Evolutionary conservation across 179 eudicot genomes (phyloP).

Genomic region (Camellia oleifera): DNA sequence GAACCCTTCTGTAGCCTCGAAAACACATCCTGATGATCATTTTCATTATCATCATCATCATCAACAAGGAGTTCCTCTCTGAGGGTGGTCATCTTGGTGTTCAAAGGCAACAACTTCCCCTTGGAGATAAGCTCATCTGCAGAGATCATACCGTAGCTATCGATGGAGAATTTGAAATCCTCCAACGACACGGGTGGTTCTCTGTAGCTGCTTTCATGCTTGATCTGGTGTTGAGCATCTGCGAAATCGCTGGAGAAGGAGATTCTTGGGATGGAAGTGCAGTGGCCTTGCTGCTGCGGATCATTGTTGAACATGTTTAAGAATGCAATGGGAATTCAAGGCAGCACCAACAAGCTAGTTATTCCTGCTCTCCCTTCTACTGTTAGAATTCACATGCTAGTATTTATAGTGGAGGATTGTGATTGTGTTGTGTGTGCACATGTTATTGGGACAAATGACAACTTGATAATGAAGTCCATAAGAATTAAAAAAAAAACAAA

Average conservation of each 20-base stretch:
- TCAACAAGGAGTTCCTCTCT: conserved; percentile 42
- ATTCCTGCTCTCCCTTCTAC: not conserved
- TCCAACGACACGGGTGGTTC: conserved; percentile 59
- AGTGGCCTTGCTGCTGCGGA: conserved; percentile 35
- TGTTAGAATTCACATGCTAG: conserved; percentile 19
- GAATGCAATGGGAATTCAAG: conserved; percentile 33
- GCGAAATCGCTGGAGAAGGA: conserved; percentile 51
- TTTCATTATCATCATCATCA: conserved; percentile 28
- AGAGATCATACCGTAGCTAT: conserved; percentile 26
- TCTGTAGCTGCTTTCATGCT: conserved; percentile 35
- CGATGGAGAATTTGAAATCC: conserved; percentile 44
- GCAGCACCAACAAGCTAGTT: not conserved
- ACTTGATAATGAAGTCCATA: conserved; percentile 11
- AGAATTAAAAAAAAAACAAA: not conserved
- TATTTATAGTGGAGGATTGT: conserved; percentile 13
- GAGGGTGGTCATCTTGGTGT: conserved; percentile 32
- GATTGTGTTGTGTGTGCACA: not conserved
- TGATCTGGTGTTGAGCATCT: conserved; percentile 30
- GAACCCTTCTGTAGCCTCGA: conserved; percentile 28
- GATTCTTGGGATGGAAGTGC: conserved; percentile 41
- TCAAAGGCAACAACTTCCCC: conserved; percentile 43
- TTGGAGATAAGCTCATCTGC: conserved; percentile 50
- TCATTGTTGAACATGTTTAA: conserved; percentile 44
- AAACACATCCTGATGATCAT: conserved; percentile 20
- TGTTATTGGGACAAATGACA: not conserved